These are phyloP conservation scores for Acanthamoeba divionensis DNA, from an alignment of 208 protist species.

Conservation along the genomic window DNA sequence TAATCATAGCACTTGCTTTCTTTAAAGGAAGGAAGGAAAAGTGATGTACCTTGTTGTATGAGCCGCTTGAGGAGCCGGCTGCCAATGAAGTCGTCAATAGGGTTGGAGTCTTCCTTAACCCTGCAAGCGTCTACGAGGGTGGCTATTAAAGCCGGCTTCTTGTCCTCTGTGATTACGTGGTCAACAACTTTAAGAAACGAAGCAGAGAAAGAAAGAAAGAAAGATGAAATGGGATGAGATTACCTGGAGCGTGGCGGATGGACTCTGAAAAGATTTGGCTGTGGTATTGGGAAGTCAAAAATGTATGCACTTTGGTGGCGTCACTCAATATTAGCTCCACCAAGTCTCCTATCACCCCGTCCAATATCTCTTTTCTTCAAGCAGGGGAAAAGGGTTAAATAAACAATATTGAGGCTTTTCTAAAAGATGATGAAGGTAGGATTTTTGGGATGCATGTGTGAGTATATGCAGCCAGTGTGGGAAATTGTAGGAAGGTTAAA, in stretches of 20 bases:
- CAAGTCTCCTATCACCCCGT: not conserved
- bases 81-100: constrained; percentile 7
- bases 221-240: not conserved
- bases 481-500: not conserved
- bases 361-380: not conserved
- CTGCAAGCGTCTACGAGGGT: not conserved
- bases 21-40: too few species aligned
- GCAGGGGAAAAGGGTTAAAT: too few species aligned
- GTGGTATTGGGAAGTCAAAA: not conserved
- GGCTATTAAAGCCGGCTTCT: not conserved
- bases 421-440: not conserved
- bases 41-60: not conserved
- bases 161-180: not conserved
- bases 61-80: constrained; percentile 4
- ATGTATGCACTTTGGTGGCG: not conserved
- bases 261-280: not conserved
- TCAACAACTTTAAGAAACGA: not conserved
- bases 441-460: not conserved
- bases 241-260: not conserved
- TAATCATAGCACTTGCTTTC: too few species aligned
- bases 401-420: too few species aligned
- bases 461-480: not conserved
- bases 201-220: not conserved
- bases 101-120: not conserved
- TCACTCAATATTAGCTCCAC: not conserved